Base-by-base conservation (phyloP, 352 stramenopile genomes). In the Pythium utonaiense region DNA sequence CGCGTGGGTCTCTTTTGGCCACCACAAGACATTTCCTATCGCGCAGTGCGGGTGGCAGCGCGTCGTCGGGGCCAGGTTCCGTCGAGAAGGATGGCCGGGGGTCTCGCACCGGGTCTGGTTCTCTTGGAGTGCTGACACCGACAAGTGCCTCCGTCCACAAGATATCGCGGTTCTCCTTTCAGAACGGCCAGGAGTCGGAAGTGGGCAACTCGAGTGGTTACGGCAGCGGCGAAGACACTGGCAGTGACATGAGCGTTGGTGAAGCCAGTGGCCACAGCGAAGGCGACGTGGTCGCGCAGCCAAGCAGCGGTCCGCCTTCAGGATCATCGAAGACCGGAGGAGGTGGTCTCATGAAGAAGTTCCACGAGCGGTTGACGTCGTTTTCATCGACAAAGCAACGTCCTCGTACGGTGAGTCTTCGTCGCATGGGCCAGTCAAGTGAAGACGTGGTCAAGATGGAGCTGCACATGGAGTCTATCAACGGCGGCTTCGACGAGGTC, bases 391-490 rank as follows among this genome's bases (percentile, higher is more conserved):
- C 75, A 22, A 79, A 75, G 22, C 63, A 76, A 56, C 73, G 76
- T 30, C 56, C 75, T 6, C 68, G 77, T 2, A 71, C 78, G 9
- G 78, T 94, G 16, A 83, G 71, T 61, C 67, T 94, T 16, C 75
- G 83, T 50, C 74, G 78, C 47, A 84, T 85, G 60, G 80, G 83
- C 1, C 74, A 93, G 47, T 88, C 80, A n/a, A 79, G 68, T 9
- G 75, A 88, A 36, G 80, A 91, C 9, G 77, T 91, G 17, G 72
- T 78, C 30, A 75, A 77, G 56, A 89, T 94, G 76, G 85, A 94
- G 55, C 59, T 92, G 19, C 80, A 91, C 52, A 71, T 94, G 69
- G 85, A 94, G 45, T 72, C 75, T 27, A 94, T 94, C 67, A 92
- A 69, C 55, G 85, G 85, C 36, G 85, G 85, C 8, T 72, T 94